A percentile compares a stretch with the other conserved stretches of the same genome.
phyloP scores from a whole-genome alignment of 495 filamentous ascomycete species.

The Hyaloscypha finlandica region DNA sequence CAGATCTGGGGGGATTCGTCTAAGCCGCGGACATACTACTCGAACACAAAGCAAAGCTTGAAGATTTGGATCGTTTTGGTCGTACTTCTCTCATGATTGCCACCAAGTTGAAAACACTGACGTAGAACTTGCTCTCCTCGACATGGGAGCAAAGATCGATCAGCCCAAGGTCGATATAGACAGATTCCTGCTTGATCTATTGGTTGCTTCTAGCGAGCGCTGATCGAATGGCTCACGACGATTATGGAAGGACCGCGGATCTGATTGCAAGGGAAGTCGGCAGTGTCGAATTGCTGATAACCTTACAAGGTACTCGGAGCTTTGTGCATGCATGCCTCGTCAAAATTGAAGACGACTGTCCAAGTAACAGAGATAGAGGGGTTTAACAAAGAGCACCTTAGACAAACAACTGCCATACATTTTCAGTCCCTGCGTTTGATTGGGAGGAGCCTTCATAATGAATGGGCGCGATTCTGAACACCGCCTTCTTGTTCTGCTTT shows the following conservation, averaged over 20 bases:
- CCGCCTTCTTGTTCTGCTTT: too few relatives aligned
- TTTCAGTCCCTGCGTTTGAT: neutral
- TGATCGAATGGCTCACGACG: constrained; percentile 19
- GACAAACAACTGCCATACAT: neutral
- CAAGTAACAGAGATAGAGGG: neutral
- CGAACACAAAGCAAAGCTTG: constrained; percentile 11
- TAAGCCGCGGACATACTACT: constrained; percentile 16
- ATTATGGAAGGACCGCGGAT: constrained; percentile 19
- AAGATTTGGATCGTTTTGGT: constrained; percentile 14
- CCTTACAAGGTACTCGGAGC: neutral
- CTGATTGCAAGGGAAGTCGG: constrained; percentile 10
- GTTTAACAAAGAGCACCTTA: neutral
- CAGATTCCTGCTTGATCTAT: constrained; percentile 16
- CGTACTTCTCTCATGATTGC: constrained; percentile 19
- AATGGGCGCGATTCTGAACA: too few relatives aligned
- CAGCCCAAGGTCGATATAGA: constrained; percentile 9
- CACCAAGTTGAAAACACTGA: neutral
- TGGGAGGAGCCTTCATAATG: neutral
- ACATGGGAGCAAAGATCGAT: constrained; percentile 14
- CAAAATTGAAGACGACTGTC: neutral
- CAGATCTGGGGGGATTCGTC: neutral
- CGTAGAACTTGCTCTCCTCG: constrained; percentile 9
- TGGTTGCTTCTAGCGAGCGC: constrained; percentile 16
- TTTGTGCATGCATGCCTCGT: neutral
- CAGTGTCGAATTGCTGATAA: neutral